Evolutionary conservation across 306 rosid genomes (phyloP).

Genomic region (Cucurbita argyrosperma): DNA sequence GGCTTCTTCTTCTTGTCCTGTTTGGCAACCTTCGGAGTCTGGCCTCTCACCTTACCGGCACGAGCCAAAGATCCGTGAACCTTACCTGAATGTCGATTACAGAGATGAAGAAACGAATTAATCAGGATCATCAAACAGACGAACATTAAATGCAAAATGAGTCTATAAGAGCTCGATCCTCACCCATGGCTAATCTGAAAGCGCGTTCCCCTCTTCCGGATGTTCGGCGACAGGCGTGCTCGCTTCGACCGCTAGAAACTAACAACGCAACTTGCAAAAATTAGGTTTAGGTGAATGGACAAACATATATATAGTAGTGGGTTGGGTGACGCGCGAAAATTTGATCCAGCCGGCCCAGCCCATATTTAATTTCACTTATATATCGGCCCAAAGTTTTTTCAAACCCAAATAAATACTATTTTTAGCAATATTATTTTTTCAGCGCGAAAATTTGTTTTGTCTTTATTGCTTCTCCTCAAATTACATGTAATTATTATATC

Average conservation of each 20-base stretch:
- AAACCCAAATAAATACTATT: no score
- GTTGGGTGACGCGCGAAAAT: neutral
- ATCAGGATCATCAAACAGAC: neutral
- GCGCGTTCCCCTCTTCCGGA: neutral
- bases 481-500: no score
- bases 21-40: slow-evolving; percentile 45
- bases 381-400: neutral
- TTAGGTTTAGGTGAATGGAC: neutral
- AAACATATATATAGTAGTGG: neutral
- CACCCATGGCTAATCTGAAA: slow-evolving; percentile 1
- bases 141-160: neutral
- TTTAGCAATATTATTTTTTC: no score
- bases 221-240: no score
- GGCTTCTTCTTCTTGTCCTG: slow-evolving; percentile 53
- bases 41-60: slow-evolving; percentile 53
- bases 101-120: neutral
- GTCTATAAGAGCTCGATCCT: neutral
- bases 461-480: no score
- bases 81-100: slow-evolving; percentile 25
- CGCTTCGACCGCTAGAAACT: neutral
- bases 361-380: neutral
- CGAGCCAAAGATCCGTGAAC: slow-evolving; percentile 54
- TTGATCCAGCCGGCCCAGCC: neutral
- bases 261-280: neutral
- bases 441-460: no score